Conservation (phyloP, 2,329 filamentous ascomycete species). For the Nemania bipapillata region DNA sequence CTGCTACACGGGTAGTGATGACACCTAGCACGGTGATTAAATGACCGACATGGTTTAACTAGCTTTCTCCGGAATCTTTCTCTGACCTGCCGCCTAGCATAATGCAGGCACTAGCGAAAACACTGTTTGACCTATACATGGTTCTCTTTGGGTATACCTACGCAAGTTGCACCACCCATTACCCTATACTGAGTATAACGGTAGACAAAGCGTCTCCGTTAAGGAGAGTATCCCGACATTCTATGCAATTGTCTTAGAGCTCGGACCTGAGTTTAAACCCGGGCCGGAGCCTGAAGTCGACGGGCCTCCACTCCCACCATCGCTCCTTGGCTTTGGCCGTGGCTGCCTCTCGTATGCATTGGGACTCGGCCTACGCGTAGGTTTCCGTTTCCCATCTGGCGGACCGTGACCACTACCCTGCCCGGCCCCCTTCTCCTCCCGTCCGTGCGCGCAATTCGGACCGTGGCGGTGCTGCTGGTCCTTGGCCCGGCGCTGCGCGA, state of each 20-base stretch:
- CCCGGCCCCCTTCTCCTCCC: slow-evolving; percentile 41
- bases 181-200: not conserved
- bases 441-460: slow-evolving; percentile 42
- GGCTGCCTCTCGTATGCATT: slow-evolving; percentile 86
- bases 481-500: slow-evolving; percentile 40
- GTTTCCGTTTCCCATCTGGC: slow-evolving; percentile 28
- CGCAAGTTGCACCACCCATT: not conserved
- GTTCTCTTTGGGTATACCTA: not conserved
- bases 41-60: not conserved
- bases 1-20: not conserved
- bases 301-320: slow-evolving; percentile 25
- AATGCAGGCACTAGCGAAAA: not conserved
- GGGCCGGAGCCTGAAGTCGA: slow-evolving; percentile 11
- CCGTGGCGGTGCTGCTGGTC: slow-evolving; percentile 48
- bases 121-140: not conserved
- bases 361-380: slow-evolving; percentile 69
- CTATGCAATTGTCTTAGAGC: slow-evolving; percentile 7
- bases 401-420: slow-evolving; percentile 47
- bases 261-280: slow-evolving; percentile 1
- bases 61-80: not conserved
- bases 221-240: not conserved
- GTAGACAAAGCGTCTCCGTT: not conserved
- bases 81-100: not conserved
- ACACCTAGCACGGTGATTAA: not conserved
- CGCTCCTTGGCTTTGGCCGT: slow-evolving; percentile 61